A percentile compares a stretch with the other conserved stretches of the same genome.
phyloP scores from a whole-genome alignment of 2,329 filamentous ascomycete genomes.

The Didymella lethalis region DNA sequence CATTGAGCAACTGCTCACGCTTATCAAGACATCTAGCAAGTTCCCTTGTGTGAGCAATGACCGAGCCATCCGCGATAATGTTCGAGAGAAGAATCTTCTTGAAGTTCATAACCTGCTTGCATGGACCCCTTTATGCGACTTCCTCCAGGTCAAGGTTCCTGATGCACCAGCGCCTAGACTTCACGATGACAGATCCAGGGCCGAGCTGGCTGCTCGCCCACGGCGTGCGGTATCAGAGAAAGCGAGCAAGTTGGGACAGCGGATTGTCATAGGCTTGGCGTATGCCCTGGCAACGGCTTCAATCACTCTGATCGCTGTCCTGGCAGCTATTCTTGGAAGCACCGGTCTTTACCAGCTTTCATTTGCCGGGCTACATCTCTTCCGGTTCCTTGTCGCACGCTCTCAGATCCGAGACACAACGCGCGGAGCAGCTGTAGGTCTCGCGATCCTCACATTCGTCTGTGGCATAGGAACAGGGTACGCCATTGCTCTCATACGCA shows the following conservation, averaged over 20 bases:
- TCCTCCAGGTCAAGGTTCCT: slow-evolving; percentile 35
- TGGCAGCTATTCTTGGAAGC: slow-evolving; percentile 5
- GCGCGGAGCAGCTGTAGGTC: neutral
- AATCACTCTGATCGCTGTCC: neutral
- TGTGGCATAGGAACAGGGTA: slow-evolving; percentile 11
- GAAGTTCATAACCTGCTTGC: slow-evolving; percentile 34
- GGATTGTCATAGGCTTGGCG: neutral
- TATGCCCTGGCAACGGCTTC: neutral
- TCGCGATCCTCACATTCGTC: neutral
- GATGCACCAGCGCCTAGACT: slow-evolving; percentile 31
- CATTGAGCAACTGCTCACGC: slow-evolving; percentile 2
- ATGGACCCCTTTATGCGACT: slow-evolving; percentile 44
- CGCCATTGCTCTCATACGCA: slow-evolving; percentile 1
- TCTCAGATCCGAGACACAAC: slow-evolving; percentile 2
- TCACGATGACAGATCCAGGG: slow-evolving; percentile 11
- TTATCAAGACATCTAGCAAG: neutral
- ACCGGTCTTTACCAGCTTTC: neutral
- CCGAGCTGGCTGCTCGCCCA: slow-evolving; percentile 7
- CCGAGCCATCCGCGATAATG: slow-evolving; percentile 23
- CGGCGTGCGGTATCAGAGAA: neutral
- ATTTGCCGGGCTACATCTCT: neutral
- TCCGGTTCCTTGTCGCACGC: neutral
- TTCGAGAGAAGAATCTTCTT: slow-evolving; percentile 38
- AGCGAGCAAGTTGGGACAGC: neutral
- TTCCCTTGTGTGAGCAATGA: slow-evolving; percentile 13